Evolutionary conservation across 202 grass and related monocot species (phyloP).

Genomic region (Miscanthus sacchariflorus): DNA sequence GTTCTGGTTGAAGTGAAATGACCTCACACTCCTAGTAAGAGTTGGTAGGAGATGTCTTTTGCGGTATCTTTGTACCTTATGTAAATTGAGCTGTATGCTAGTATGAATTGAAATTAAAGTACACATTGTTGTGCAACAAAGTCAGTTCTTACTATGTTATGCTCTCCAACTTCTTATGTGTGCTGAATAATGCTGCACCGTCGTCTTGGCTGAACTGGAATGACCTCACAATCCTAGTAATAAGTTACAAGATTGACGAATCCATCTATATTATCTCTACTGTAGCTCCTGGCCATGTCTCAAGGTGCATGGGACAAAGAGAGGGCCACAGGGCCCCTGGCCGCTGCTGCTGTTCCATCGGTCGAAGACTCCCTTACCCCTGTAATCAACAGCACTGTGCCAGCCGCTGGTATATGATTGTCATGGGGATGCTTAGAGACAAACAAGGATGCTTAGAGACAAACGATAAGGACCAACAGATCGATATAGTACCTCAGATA

Average conservation of each 20-base stretch:
- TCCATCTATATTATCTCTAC: neutral
- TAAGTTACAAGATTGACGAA: neutral
- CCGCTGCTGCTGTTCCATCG: neutral
- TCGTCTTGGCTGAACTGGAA: neutral
- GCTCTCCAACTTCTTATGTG: neutral
- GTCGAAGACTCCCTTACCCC: neutral
- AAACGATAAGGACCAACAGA: neutral
- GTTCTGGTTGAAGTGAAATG: neutral
- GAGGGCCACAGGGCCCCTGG: neutral
- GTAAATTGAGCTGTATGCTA: slow-evolving; percentile 24
- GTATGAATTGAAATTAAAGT: neutral
- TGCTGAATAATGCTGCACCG: neutral
- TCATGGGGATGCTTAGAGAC: neutral
- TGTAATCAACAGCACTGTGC: neutral
- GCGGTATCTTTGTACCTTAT: neutral
- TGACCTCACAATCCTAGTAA: too few relatives aligned
- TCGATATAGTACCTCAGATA: neutral
- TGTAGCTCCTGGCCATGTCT: too few relatives aligned
- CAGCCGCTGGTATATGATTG: neutral
- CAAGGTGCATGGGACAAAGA: neutral
- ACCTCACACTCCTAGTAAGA: too few relatives aligned
- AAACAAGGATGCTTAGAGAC: neutral
- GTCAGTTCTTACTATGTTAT: neutral
- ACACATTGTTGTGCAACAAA: slow-evolving; percentile 14
- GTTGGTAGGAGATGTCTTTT: neutral